Conservation (phyloP, 768 basidiomycete species). For the Hydnomerulius pinastri region DNA sequence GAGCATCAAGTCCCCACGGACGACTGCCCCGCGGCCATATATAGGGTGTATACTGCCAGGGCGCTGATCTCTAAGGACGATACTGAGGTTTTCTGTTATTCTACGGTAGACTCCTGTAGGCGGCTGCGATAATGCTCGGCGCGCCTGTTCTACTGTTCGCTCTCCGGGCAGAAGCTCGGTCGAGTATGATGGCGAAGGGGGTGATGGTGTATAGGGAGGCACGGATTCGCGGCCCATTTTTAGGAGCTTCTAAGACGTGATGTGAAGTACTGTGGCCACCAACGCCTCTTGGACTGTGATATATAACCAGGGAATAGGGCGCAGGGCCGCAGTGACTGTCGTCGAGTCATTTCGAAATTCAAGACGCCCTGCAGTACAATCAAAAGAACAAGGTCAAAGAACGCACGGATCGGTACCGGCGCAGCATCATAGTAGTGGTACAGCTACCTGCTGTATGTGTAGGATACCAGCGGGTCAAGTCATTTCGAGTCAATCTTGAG, state of each 20-base stretch:
- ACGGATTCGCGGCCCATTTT: constrained; percentile 26
- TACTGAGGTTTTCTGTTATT: constrained; percentile 29
- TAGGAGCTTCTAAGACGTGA: background rate
- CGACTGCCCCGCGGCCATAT: constrained; percentile 21
- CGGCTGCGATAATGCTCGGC: constrained; percentile 3
- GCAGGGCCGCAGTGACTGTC: too few species aligned
- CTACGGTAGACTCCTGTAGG: constrained; percentile 26
- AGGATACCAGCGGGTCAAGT: too few species aligned
- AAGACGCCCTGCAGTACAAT: too few species aligned
- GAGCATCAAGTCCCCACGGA: constrained; percentile 27
- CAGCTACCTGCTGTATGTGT: too few species aligned
- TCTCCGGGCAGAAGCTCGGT: constrained; percentile 51
- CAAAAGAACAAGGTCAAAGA: too few species aligned
- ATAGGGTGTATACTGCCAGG: constrained; percentile 22
- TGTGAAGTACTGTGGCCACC: too few species aligned
- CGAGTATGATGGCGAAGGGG: constrained; percentile 58
- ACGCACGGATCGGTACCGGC: too few species aligned
- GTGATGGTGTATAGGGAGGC: constrained; percentile 54
- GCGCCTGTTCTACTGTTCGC: constrained; percentile 49
- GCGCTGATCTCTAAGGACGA: constrained; percentile 24
- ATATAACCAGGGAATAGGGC: background rate
- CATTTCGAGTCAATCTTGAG: too few species aligned
- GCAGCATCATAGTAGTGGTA: too few species aligned
- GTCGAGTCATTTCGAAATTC: too few species aligned
- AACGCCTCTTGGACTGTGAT: background rate